Conservation (phyloP, 2,329 filamentous ascomycete species). For the Fusarium pseudoanthophilum region DNA sequence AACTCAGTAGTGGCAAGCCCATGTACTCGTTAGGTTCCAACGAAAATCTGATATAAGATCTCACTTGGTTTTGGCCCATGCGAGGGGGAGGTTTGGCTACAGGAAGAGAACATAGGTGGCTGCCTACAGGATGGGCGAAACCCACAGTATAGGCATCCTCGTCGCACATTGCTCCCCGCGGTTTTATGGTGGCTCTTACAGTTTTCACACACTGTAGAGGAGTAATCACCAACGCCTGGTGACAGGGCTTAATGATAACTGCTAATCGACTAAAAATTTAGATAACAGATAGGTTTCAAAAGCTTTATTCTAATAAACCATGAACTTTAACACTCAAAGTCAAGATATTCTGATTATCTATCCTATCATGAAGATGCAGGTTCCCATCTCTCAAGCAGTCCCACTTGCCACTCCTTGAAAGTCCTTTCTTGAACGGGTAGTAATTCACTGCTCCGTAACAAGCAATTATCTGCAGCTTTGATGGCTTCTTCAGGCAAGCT, state of each 20-base stretch:
- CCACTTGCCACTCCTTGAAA: slow-evolving; percentile 76
- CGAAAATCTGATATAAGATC: background rate
- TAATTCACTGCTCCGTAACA: slow-evolving; percentile 61
- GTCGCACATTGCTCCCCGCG: background rate
- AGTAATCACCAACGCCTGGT: background rate
- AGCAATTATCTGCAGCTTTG: slow-evolving; percentile 52
- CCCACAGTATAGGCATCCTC: background rate
- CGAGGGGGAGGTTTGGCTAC: background rate
- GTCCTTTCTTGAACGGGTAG: slow-evolving; percentile 66
- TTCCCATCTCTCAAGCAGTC: slow-evolving; percentile 63
- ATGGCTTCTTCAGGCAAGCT: slow-evolving; percentile 64
- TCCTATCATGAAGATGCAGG: background rate
- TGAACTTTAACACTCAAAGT: background rate
- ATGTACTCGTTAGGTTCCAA: background rate
- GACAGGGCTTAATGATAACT: background rate
- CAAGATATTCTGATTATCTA: background rate
- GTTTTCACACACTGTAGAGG: background rate
- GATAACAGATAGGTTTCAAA: background rate
- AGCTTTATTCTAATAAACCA: background rate
- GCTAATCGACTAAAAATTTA: background rate
- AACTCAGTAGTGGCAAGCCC: background rate
- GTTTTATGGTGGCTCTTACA: background rate
- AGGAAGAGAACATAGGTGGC: background rate
- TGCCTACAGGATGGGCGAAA: background rate
- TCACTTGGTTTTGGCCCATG: background rate